Conservation (phyloP, 1,139 yeast species). For the Debaryomyces psychrophilus region DNA sequence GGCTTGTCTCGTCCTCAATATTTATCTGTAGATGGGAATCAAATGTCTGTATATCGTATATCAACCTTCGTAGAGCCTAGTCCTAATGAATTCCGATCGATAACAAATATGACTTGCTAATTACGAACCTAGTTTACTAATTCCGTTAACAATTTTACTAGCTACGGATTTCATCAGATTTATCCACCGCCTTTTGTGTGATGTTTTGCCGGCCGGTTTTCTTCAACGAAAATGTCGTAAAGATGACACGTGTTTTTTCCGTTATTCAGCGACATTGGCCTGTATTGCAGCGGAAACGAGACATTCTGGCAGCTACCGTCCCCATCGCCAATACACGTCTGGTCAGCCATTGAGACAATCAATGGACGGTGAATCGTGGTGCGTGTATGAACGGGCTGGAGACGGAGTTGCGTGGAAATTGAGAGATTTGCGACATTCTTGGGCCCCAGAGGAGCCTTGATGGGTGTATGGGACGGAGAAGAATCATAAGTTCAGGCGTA, state of each 20-base stretch:
- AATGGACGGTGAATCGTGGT: too few relatives aligned
- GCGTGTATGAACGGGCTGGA: too few relatives aligned
- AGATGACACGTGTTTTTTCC: too few relatives aligned
- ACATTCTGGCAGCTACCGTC: too few relatives aligned
- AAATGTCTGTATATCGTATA: not conserved
- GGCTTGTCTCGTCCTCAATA: not conserved
- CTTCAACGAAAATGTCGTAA: not conserved
- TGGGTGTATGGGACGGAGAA: not conserved
- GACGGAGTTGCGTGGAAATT: too few relatives aligned
- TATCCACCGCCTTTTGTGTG: not conserved
- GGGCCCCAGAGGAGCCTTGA: too few relatives aligned
- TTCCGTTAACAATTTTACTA: not conserved
- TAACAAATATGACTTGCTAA: not conserved
- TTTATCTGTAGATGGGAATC: not conserved
- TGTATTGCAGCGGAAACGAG: too few relatives aligned
- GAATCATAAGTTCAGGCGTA: not conserved
- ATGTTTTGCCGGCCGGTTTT: not conserved
- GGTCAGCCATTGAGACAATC: too few relatives aligned
- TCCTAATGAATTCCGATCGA: not conserved
- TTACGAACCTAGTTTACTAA: slow-evolving; percentile 2
- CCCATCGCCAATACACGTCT: too few relatives aligned
- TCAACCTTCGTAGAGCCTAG: not conserved
- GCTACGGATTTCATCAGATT: slow-evolving; percentile 9
- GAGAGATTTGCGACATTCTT: too few relatives aligned
- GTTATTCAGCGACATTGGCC: too few relatives aligned